Conservation (phyloP, 768 basidiomycete genomes). For the Boletus tylopilopsis region DNA sequence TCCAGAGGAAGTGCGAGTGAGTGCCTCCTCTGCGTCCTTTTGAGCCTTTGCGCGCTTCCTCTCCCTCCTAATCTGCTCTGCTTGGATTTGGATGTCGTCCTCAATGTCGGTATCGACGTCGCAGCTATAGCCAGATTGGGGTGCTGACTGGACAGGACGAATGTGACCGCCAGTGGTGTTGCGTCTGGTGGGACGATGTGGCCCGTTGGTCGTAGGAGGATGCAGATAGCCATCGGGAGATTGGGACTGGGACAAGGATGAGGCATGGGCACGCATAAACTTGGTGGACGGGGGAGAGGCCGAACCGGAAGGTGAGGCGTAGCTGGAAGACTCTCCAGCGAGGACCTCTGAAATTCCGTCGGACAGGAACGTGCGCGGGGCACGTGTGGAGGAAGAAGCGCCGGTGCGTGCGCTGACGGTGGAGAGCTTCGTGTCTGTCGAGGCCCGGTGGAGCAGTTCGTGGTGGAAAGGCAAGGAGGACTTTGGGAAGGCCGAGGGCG, state of each 20-base stretch:
- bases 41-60: slow-evolving; percentile 70
- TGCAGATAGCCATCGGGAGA: slow-evolving; percentile 49
- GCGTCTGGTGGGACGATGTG: slow-evolving; percentile 48
- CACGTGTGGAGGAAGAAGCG: slow-evolving; percentile 18
- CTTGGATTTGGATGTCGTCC: slow-evolving; percentile 78
- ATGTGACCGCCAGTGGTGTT: slow-evolving; percentile 65
- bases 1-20: slow-evolving; percentile 35
- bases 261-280: slow-evolving; percentile 15
- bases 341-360: slow-evolving; percentile 21
- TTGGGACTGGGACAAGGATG: slow-evolving; percentile 24
- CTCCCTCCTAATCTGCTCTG: slow-evolving; percentile 82
- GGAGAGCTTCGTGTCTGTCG: slow-evolving; percentile 47
- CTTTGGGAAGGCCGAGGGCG: slow-evolving; percentile 21
- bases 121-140: slow-evolving; percentile 34
- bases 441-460: slow-evolving; percentile 41
- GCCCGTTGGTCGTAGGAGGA: slow-evolving; percentile 38
- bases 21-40: slow-evolving; percentile 57
- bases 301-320: slow-evolving; percentile 16
- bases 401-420: slow-evolving; percentile 25
- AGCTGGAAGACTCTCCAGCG: slow-evolving; percentile 15
- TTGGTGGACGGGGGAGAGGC: slow-evolving; percentile 21
- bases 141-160: slow-evolving; percentile 27
- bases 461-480: slow-evolving; percentile 12
- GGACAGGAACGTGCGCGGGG: slow-evolving; percentile 10
- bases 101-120: slow-evolving; percentile 39